A percentile compares a stretch with the other conserved stretches of the same genome.
phyloP scores from a whole-genome alignment of 2,329 filamentous ascomycete species.

The Penicillium sp. region DNA sequence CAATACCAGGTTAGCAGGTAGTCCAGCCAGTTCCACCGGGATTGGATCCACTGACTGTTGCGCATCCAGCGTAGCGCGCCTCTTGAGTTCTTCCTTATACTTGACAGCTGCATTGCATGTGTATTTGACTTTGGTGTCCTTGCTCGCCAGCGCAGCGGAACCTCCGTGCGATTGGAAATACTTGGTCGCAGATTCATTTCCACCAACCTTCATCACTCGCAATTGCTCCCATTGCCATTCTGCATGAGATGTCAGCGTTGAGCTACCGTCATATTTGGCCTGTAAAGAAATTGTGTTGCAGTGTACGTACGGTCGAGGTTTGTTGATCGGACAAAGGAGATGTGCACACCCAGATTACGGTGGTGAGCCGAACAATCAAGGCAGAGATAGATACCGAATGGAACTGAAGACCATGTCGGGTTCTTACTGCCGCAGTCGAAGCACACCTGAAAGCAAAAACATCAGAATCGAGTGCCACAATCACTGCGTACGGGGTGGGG shows the following conservation, averaged over 20 bases:
- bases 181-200: slow-evolving; percentile 96
- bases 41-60: slow-evolving; percentile 64
- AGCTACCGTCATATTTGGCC: neutral
- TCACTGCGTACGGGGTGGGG: slow-evolving; percentile 24
- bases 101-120: slow-evolving; percentile 88
- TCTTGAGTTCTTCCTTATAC: slow-evolving; percentile 96
- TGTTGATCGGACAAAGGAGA: slow-evolving; percentile 97
- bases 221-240: slow-evolving; percentile 99
- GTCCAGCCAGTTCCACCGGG: neutral
- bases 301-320: slow-evolving; percentile 87
- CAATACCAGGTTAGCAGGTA: slow-evolving; percentile 12
- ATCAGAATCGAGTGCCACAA: slow-evolving; percentile 17
- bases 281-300: slow-evolving; percentile 1
- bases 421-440: slow-evolving; percentile 98
- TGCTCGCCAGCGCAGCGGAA: slow-evolving; percentile 88
- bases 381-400: slow-evolving; percentile 95
- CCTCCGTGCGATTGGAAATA: slow-evolving; percentile 97
- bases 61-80: slow-evolving; percentile 76
- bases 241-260: slow-evolving; percentile 38
- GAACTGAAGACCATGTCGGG: slow-evolving; percentile 96
- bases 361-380: slow-evolving; percentile 97
- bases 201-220: slow-evolving; percentile 95
- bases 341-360: slow-evolving; percentile 95
- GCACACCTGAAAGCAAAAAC: slow-evolving; percentile 66
- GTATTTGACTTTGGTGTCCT: slow-evolving; percentile 96